phyloP scores from a whole-genome alignment of 2,329 filamentous ascomycete genomes.

The Aspergillus pseudoglaucus region DNA sequence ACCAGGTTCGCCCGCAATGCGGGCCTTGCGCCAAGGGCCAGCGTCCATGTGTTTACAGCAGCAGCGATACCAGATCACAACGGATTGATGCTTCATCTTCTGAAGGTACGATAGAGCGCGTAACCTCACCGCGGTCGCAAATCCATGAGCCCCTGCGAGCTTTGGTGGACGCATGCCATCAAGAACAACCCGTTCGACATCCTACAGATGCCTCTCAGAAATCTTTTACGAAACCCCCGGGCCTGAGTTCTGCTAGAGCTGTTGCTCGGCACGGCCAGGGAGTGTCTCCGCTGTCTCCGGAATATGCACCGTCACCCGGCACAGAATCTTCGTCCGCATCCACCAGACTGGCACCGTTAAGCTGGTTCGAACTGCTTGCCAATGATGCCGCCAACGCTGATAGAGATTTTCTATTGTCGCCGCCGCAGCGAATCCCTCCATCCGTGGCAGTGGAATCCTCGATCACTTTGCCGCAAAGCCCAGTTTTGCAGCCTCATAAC shows the following conservation, averaged over 20 bases:
- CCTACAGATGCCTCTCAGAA: constrained; percentile 3
- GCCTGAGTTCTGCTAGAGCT: constrained; percentile 2
- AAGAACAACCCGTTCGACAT: constrained; percentile 1
- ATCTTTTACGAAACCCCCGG: constrained; percentile 3
- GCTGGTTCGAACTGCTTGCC: constrained; percentile 42
- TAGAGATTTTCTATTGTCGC: constrained; percentile 9
- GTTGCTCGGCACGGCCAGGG: not conserved
- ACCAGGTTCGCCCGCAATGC: constrained; percentile 18
- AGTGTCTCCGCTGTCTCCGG: constrained; percentile 3
- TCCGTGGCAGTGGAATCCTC: constrained; percentile 14
- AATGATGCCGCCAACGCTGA: constrained; percentile 15
- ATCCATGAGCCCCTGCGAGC: constrained; percentile 11
- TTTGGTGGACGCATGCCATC: constrained; percentile 1
- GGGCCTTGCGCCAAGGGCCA: constrained; percentile 23
- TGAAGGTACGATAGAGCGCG: not conserved
- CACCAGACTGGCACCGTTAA: constrained; percentile 39
- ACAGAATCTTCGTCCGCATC: constrained; percentile 28
- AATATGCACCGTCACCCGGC: constrained; percentile 16
- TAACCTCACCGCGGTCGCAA: not conserved
- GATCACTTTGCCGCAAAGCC: constrained; percentile 5
- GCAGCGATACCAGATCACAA: not conserved
- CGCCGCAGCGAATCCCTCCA: constrained; percentile 11
- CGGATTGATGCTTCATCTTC: not conserved
- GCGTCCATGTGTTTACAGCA: constrained; percentile 17
- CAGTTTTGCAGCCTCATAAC: constrained; percentile 5